Evolutionary conservation across 1,284 basidiomycete genomes (phyloP).

Genomic region (Moesziomyces aphidis): DNA sequence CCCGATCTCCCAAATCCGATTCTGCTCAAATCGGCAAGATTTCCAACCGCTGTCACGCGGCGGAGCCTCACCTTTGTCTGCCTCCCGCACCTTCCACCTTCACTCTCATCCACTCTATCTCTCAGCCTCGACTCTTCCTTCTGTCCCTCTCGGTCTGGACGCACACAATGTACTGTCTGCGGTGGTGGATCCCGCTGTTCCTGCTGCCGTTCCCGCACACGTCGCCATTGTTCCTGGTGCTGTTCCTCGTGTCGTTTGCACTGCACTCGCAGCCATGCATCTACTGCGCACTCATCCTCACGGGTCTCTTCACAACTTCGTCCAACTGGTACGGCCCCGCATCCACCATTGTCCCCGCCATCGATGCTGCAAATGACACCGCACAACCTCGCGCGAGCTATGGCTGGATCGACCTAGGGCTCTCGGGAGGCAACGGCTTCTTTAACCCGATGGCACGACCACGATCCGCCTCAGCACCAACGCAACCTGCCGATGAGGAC

Average conservation of each 20-base stretch:
- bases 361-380: conserved; percentile 1
- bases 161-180: conserved; percentile 54
- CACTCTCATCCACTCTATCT: neutral
- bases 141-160: too few species aligned
- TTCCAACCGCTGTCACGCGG: too few species aligned
- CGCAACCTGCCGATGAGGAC: neutral
- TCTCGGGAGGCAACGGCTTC: conserved; percentile 41
- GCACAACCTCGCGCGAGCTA: conserved; percentile 21
- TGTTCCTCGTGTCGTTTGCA: conserved; percentile 58
- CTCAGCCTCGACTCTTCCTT: neutral
- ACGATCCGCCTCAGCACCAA: neutral
- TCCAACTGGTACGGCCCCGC: conserved; percentile 43
- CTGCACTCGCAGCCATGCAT: conserved; percentile 61
- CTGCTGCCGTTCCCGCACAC: conserved; percentile 60
- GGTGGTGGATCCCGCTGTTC: conserved; percentile 64
- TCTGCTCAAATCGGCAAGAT: neutral
- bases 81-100: neutral
- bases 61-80: neutral
- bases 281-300: conserved; percentile 59
- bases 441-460: conserved; percentile 23
- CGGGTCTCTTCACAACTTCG: conserved; percentile 54
- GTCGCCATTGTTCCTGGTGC: conserved; percentile 54
- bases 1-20: conserved; percentile 7
- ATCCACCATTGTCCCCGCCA: neutral
- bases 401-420: conserved; percentile 34